phyloP scores from a whole-genome alignment of 495 filamentous ascomycete species.

The Penicillium salamii region DNA sequence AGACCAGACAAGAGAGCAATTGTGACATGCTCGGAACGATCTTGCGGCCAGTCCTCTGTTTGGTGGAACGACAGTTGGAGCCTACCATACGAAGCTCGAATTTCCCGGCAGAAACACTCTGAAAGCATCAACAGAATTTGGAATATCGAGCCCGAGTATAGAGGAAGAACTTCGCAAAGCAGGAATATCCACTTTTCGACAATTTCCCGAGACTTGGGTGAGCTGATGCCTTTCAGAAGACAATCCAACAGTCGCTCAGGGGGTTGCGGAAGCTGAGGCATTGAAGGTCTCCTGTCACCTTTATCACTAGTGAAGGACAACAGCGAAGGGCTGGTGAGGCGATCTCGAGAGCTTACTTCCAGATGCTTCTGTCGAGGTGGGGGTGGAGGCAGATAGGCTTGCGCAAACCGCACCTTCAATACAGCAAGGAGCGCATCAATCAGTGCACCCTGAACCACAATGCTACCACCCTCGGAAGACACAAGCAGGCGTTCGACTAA shows the following conservation, averaged over 20 bases:
- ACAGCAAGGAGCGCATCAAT: conserved; percentile 72
- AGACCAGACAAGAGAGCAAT: conserved; percentile 83
- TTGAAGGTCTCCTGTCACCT: conserved; percentile 34
- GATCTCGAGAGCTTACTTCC: conserved; percentile 44
- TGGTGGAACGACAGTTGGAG: conserved; percentile 44
- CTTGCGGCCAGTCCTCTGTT: conserved; percentile 42
- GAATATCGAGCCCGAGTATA: conserved; percentile 80
- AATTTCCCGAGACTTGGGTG: conserved; percentile 67
- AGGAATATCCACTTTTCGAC: conserved; percentile 90
- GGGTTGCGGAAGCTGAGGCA: conserved; percentile 47
- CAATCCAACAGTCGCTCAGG: conserved; percentile 76
- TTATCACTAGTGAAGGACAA: conserved; percentile 49
- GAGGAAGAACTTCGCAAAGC: conserved; percentile 76
- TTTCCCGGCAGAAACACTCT: conserved; percentile 78
- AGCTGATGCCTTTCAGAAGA: conserved; percentile 77
- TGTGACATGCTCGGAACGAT: conserved; percentile 44
- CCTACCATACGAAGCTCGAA: conserved; percentile 67
- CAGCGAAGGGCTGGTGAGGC: conserved; percentile 44
- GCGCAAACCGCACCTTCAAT: conserved; percentile 62
- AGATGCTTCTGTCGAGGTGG: conserved; percentile 39
- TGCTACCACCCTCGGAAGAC: conserved; percentile 49
- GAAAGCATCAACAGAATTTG: conserved; percentile 87
- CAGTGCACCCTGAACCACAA: conserved; percentile 63
- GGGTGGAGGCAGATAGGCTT: conserved; percentile 35
- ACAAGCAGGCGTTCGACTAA: conserved; percentile 68